Evolutionary conservation across 352 stramenopile species (phyloP).

Genomic region (Globisporangium lucens): DNA sequence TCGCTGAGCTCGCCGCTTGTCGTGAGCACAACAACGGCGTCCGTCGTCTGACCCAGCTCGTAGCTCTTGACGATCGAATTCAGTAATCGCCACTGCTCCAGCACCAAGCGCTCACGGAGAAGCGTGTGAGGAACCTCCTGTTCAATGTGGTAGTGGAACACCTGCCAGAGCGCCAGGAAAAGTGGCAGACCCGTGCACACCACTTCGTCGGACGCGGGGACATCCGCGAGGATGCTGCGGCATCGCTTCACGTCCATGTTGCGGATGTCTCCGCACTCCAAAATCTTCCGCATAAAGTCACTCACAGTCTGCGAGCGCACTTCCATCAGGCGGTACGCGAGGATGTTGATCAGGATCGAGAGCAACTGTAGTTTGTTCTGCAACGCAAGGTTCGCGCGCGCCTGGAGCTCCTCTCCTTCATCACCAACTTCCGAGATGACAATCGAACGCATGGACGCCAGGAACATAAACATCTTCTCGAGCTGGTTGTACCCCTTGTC

Average conservation of each 20-base stretch:
- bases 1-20: constrained; percentile 20
- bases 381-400: constrained; percentile 65
- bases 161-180: constrained; percentile 75
- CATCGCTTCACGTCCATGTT: constrained; percentile 38
- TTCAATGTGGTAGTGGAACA: constrained; percentile 84
- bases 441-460: constrained; percentile 78
- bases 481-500: constrained; percentile 89
- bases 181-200: constrained; percentile 70
- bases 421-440: constrained; percentile 38
- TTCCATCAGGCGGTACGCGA: constrained; percentile 76
- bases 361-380: constrained; percentile 85
- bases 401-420: constrained; percentile 16
- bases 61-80: constrained; percentile 68
- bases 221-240: constrained; percentile 41
- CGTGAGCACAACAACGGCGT: not conserved
- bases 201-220: constrained; percentile 57
- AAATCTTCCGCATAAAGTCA: constrained; percentile 51
- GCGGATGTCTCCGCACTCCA: constrained; percentile 24
- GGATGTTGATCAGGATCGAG: constrained; percentile 81
- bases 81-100: constrained; percentile 59
- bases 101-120: constrained; percentile 51
- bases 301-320: constrained; percentile 44
- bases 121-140: constrained; percentile 69
- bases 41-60: constrained; percentile 30
- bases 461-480: constrained; percentile 83